These are phyloP conservation scores for Nemania sp. DNA, from an alignment of 2,329 filamentous ascomycete genomes.

Conservation along the genomic window DNA sequence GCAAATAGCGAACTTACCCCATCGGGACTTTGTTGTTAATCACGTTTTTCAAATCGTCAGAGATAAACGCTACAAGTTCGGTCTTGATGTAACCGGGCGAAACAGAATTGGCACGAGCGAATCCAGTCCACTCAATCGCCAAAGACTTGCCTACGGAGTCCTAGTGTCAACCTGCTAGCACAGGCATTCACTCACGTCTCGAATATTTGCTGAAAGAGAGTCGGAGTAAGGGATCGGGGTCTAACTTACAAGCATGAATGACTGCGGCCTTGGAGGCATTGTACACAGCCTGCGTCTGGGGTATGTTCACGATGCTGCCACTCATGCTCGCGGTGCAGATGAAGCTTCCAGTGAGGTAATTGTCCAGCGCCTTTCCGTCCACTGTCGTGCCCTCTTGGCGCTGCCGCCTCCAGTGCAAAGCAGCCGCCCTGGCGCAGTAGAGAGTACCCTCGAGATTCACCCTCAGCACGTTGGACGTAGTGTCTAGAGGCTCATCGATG, in stretches of 20 bases:
- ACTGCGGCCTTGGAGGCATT: slow-evolving; percentile 72
- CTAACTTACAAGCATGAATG: slow-evolving; percentile 59
- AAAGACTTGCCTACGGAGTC: slow-evolving; percentile 61
- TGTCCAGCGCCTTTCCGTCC: slow-evolving; percentile 63
- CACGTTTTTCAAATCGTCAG: slow-evolving; percentile 67
- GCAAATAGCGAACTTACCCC: slow-evolving; percentile 53
- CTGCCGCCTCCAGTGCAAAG: slow-evolving; percentile 70
- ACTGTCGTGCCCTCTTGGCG: slow-evolving; percentile 67
- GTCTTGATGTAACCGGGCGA: slow-evolving; percentile 78
- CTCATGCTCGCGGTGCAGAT: slow-evolving; percentile 80
- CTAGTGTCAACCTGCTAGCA: neutral
- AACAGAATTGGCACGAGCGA: slow-evolving; percentile 72
- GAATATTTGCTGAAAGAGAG: too few species aligned
- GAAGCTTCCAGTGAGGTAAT: slow-evolving; percentile 69
- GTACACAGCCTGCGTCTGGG: slow-evolving; percentile 73
- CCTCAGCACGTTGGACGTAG: slow-evolving; percentile 68
- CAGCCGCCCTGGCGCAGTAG: slow-evolving; percentile 74
- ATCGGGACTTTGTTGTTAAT: slow-evolving; percentile 82
- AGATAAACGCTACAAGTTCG: slow-evolving; percentile 69
- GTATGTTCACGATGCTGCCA: slow-evolving; percentile 76
- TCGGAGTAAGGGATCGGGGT: too few species aligned
- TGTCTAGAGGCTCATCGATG: slow-evolving; percentile 65
- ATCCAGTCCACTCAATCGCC: slow-evolving; percentile 76
- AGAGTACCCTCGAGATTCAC: slow-evolving; percentile 78
- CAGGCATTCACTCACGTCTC: too few species aligned